Conservation (phyloP, 495 filamentous ascomycete species). For the Penicillium nucicola region DNA sequence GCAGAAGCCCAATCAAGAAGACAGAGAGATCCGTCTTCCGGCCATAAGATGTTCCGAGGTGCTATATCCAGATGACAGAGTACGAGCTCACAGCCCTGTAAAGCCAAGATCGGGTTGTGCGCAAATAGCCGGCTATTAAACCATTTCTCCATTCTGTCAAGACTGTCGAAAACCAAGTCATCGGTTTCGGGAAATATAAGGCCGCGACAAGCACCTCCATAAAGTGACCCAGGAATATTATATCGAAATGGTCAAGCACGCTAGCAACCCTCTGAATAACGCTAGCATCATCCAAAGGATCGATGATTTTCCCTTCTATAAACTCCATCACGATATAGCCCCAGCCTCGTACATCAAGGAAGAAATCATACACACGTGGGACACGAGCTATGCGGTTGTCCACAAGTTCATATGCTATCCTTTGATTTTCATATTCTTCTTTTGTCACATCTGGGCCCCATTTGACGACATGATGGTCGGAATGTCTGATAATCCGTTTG, state of each 20-base stretch:
- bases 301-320: conserved; percentile 24
- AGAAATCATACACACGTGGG: conserved; percentile 30
- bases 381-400: conserved; percentile 27
- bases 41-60: conserved; percentile 23
- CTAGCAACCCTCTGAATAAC: conserved; percentile 13
- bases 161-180: conserved; percentile 11
- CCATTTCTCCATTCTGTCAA: conserved; percentile 20
- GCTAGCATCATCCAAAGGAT: conserved; percentile 17
- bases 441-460: conserved; percentile 19
- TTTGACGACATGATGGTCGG: conserved; percentile 16
- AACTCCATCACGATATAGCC: conserved; percentile 37
- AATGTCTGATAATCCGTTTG: too few relatives aligned
- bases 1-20: conserved; percentile 29
- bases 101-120: conserved; percentile 11
- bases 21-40: conserved; percentile 19
- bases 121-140: conserved; percentile 21
- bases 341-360: conserved; percentile 13
- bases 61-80: conserved; percentile 27
- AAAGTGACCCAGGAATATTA: conserved; percentile 17
- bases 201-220: conserved; percentile 15
- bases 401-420: conserved; percentile 24
- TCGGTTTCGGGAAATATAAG: conserved; percentile 20
- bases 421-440: conserved; percentile 30
- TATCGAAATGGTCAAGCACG: conserved; percentile 23
- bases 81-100: conserved; percentile 15